A percentile compares a stretch with the other conserved stretches of the same genome.
Evolutionary conservation across 225 moss, liverwort and hornwort species (phyloP).

Genomic region (Thuidium tamariscinum): DNA sequence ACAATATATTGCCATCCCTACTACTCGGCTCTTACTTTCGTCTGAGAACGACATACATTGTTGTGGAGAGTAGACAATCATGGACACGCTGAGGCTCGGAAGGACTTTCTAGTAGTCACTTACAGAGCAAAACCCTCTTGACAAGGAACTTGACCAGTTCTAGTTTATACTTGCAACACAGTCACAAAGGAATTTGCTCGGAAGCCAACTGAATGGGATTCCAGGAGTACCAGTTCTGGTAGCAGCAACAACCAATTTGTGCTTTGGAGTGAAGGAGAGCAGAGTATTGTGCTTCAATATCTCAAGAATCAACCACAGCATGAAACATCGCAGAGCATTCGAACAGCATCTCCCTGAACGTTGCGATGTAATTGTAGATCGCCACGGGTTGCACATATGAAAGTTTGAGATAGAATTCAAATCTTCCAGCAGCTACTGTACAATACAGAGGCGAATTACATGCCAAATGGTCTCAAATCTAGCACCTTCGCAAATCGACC

Average conservation of each 20-base stretch:
- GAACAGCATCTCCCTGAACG: neutral
- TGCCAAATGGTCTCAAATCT: neutral
- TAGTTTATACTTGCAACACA: neutral
- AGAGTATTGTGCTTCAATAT: neutral
- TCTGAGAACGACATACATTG: no score
- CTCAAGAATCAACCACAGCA: neutral
- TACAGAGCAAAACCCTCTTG: neutral
- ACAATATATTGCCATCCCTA: no score
- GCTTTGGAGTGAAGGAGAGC: neutral
- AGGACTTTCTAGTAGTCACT: neutral
- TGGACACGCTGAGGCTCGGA: neutral
- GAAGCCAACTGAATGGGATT: neutral
- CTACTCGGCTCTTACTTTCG: no score
- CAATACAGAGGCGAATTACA: neutral
- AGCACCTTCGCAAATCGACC: neutral
- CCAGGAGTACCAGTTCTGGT: neutral
- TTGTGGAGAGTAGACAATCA: no score
- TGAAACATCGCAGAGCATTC: neutral
- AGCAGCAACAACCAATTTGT: neutral
- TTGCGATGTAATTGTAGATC: neutral
- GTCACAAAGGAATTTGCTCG: neutral
- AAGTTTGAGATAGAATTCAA: neutral
- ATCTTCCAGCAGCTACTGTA: neutral
- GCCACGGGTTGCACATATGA: neutral
- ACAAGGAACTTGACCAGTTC: neutral